Evolutionary conservation across 208 protist species (phyloP), one percentile per base, ranked within the genome.

Genomic region (Trypanosoma conorhini): DNA sequence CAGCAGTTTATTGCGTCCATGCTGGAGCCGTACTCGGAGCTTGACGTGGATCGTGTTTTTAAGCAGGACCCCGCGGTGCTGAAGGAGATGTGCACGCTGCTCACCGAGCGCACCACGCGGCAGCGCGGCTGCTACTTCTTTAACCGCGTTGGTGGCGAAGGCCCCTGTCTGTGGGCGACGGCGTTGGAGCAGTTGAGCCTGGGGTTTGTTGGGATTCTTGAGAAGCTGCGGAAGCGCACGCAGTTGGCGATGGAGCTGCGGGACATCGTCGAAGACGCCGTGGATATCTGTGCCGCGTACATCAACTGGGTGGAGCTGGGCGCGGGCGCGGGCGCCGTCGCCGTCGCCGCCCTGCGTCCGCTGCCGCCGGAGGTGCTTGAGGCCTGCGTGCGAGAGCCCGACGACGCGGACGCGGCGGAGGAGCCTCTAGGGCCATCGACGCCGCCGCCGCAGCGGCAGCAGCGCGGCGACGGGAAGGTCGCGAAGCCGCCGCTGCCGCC

Each of bases 81-180:
- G 31, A 76, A 79, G n/a, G 83, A 82, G 28, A 70, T 96, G 33
- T 81, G 84, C 69, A 48, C 66, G 19, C 66, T 83, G 30, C 72
- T 96, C 42, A 79, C 72, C 9, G 86, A 94, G 19, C 84, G 85
- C 19, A 74, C 68, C 5, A 81, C 75, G 21, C 76, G 80, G 28
- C 82, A 88, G 62, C 89, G 87, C 65, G 88, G 88, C 13, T 93
- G 88, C 71, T 96, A 96, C 76, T 93, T 96, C 60, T 93, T 94
- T 62, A 88, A 82, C 60, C 84, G 91, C 44, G 68, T 88, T 26
- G 80, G 74, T 15, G 91, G 87, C 38, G 85, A 91, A 61, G 85
- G 85, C 76, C 60, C 75, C 3, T 80, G 64, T 52, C 58, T 77
- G 30, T 91, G 84, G 82, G 68, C 79, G 51, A 65, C 66, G 10